Evolutionary conservation across 345 rosid species (phyloP).

Genomic region (Raphanus sativus): DNA sequence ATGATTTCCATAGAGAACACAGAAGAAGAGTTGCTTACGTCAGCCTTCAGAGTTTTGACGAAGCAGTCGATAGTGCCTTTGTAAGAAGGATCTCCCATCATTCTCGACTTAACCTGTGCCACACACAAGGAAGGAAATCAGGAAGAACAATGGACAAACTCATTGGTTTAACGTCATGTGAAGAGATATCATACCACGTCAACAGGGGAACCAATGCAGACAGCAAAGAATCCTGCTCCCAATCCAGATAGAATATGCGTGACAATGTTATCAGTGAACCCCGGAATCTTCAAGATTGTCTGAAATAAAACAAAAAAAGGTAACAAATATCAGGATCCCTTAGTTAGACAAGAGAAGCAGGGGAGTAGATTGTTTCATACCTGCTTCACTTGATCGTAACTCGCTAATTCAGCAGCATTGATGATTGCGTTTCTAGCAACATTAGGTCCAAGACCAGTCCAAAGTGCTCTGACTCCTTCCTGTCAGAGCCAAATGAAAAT

Average conservation of each 20-base stretch:
- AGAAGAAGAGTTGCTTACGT: conserved; percentile 48
- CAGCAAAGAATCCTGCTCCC: conserved; percentile 99
- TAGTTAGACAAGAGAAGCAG: conserved; percentile 4
- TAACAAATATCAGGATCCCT: background rate
- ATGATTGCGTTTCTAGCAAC: conserved; percentile 91
- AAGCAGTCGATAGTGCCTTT: conserved; percentile 92
- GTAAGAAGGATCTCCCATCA: conserved; percentile 98
- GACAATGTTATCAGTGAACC: conserved; percentile 86
- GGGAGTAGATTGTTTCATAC: conserved; percentile 30
- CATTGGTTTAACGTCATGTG: conserved; percentile 10
- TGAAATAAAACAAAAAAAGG: conserved; percentile 37
- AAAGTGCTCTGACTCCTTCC: conserved; percentile 93
- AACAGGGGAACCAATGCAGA: conserved; percentile 97
- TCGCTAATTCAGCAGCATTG: conserved; percentile 97
- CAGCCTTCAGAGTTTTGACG: conserved; percentile 80
- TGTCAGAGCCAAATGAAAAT: conserved; percentile 33
- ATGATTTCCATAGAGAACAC: conserved; percentile 1
- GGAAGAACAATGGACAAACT: background rate
- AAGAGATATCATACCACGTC: conserved; percentile 74
- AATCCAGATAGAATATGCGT: conserved; percentile 93
- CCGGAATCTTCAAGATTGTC: conserved; percentile 92
- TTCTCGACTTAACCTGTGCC: conserved; percentile 89
- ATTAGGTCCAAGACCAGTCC: conserved; percentile 98
- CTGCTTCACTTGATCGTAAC: conserved; percentile 97
- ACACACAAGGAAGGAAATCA: conserved; percentile 21